A percentile compares a stretch with the other conserved stretches of the same genome.
Evolutionary conservation across 2,329 filamentous ascomycete species (phyloP).

Genomic region (Diaporthe ilicicola): DNA sequence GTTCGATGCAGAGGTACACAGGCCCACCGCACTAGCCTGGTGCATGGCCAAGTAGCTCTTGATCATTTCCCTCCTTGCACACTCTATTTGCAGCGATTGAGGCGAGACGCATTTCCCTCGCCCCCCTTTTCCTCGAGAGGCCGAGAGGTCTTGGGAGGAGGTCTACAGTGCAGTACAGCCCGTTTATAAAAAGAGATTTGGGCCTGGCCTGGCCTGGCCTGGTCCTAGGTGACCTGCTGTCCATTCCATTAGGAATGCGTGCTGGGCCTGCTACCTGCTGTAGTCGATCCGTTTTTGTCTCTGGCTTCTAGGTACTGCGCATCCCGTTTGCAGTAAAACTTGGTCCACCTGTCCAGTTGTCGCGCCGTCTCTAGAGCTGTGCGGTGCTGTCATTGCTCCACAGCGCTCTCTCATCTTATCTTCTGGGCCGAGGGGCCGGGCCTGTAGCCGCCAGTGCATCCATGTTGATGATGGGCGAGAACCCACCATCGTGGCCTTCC

Average conservation of each 20-base stretch:
- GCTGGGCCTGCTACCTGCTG: too few species aligned
- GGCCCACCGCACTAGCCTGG: not conserved
- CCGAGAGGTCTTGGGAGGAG: not conserved
- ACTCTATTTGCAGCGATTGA: conserved; percentile 11
- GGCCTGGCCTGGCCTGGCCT: not conserved
- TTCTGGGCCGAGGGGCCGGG: conserved; percentile 6
- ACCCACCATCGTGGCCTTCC: conserved; percentile 10
- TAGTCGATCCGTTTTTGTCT: not conserved
- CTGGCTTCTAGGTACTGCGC: not conserved
- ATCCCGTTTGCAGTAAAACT: not conserved
- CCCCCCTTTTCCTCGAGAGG: not conserved
- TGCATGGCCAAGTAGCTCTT: not conserved
- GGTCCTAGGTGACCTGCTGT: not conserved
- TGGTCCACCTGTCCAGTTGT: conserved; percentile 9
- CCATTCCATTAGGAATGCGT: not conserved
- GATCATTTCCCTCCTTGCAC: not conserved
- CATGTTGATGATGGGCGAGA: not conserved
- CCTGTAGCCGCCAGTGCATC: not conserved
- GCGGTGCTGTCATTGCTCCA: conserved; percentile 33
- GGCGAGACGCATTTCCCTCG: not conserved
- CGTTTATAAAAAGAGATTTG: not conserved
- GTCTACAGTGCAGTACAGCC: too few species aligned
- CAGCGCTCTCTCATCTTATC: conserved; percentile 25
- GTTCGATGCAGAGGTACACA: conserved; percentile 14
- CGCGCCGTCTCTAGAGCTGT: conserved; percentile 15